Percentiles rank a stretch among this genome's conserved stretches.
phyloP scores from a whole-genome alignment of 495 filamentous ascomycete genomes.

The Penicillium chermesinum region DNA sequence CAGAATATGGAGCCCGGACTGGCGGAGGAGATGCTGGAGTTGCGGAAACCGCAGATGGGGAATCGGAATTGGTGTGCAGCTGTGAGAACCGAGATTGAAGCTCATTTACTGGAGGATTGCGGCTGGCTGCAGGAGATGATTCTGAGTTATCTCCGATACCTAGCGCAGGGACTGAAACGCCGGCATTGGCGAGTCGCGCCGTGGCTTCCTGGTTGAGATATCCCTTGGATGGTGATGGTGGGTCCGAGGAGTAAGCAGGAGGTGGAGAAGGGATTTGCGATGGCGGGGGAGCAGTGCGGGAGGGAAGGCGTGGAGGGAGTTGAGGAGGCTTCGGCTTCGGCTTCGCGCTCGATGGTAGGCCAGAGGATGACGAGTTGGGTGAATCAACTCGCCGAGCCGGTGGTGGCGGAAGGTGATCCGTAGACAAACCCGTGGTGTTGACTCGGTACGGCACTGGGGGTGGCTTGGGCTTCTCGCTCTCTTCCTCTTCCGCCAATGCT shows the following conservation, averaged over 20 bases:
- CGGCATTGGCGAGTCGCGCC: slow-evolving; percentile 64
- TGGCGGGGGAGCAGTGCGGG: slow-evolving; percentile 52
- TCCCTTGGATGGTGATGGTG: slow-evolving; percentile 27
- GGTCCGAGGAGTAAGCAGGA: slow-evolving; percentile 42
- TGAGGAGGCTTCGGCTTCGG: slow-evolving; percentile 37
- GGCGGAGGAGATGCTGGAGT: slow-evolving; percentile 26
- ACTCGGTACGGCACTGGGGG: slow-evolving; percentile 64
- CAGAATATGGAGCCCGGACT: slow-evolving; percentile 51
- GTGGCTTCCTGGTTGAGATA: slow-evolving; percentile 66
- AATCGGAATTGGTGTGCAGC: slow-evolving; percentile 37
- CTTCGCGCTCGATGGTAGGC: slow-evolving; percentile 17
- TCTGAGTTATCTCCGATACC: slow-evolving; percentile 53
- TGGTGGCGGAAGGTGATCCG: slow-evolving; percentile 64
- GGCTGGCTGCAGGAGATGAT: neutral
- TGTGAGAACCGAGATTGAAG: slow-evolving; percentile 64
- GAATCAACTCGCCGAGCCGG: slow-evolving; percentile 54
- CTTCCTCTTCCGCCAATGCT: slow-evolving; percentile 29
- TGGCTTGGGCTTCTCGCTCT: slow-evolving; percentile 37
- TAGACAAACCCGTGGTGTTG: slow-evolving; percentile 67
- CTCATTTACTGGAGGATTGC: slow-evolving; percentile 50
- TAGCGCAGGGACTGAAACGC: slow-evolving; percentile 76
- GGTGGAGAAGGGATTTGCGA: slow-evolving; percentile 45
- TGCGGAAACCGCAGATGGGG: slow-evolving; percentile 1
- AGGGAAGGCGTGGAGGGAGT: slow-evolving; percentile 71
- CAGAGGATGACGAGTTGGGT: slow-evolving; percentile 29